phyloP scores from a whole-genome alignment of 1,284 basidiomycete genomes.

The Ceratobasidium sp. region DNA sequence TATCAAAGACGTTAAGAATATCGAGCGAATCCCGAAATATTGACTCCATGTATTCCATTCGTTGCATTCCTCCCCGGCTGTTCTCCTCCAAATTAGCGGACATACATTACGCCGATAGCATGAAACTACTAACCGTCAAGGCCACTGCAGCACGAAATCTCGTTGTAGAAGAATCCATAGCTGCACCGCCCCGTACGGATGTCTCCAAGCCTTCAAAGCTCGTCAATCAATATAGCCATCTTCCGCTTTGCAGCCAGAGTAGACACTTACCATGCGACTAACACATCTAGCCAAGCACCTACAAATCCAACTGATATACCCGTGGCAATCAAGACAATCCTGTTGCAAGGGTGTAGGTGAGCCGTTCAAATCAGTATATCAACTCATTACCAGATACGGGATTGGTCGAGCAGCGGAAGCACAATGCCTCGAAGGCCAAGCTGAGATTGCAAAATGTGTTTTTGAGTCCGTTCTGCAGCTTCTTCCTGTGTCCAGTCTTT shows the following conservation, averaged over 20 bases:
- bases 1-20: constrained; percentile 71
- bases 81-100: constrained; percentile 14
- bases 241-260: too few species aligned
- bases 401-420: constrained; percentile 68
- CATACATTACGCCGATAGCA: constrained; percentile 16
- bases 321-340: constrained; percentile 65
- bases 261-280: constrained; percentile 78
- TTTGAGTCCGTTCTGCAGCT: constrained; percentile 70
- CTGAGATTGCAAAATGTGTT: constrained; percentile 65
- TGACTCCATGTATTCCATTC: constrained; percentile 80
- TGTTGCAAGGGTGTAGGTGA: background rate
- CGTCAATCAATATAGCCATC: too few species aligned
- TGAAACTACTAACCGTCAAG: constrained; percentile 69
- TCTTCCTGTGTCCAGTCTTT: constrained; percentile 79
- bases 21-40: constrained; percentile 66
- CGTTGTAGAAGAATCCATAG: constrained; percentile 80
- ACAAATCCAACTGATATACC: constrained; percentile 76
- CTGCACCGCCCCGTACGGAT: constrained; percentile 76
- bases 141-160: constrained; percentile 79
- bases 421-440: constrained; percentile 69
- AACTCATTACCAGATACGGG: constrained; percentile 73
- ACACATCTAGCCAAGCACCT: constrained; percentile 79
- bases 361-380: too few species aligned
- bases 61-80: constrained; percentile 77
- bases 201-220: constrained; percentile 77